Percentiles rank a stretch among this genome's conserved stretches.
These are phyloP conservation scores for Volvox reticuliferus DNA, from an alignment of 139 green algal genomes.

Conservation along the genomic window DNA sequence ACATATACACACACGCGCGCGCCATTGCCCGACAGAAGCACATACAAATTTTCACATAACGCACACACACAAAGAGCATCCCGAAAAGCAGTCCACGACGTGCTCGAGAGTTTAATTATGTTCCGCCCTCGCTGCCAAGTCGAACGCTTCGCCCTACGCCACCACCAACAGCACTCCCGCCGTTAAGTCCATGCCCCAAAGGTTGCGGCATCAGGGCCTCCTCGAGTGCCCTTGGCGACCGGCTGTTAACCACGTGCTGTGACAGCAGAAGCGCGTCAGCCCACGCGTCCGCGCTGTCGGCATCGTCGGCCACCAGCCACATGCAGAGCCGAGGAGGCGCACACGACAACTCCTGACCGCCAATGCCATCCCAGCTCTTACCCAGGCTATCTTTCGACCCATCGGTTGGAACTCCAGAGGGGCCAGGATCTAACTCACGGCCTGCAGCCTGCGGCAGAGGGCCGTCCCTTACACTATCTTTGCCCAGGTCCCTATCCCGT, in stretches of 20 bases:
- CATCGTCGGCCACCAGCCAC: constrained; percentile 76
- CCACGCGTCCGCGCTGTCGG: constrained; percentile 80
- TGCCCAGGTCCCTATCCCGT: neutral
- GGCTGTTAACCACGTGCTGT: constrained; percentile 52
- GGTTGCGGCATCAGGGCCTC: constrained; percentile 52
- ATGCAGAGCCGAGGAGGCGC: constrained; percentile 54
- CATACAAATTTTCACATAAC: no score
- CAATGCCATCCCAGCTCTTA: no score
- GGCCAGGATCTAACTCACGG: no score
- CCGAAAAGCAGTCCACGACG: no score
- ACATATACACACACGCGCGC: no score
- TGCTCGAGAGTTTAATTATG: neutral
- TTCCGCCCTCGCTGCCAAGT: neutral
- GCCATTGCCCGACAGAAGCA: no score
- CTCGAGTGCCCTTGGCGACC: constrained; percentile 49
- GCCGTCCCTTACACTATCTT: neutral
- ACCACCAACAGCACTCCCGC: neutral
- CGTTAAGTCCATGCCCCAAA: neutral
- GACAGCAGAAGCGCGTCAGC: constrained; percentile 69
- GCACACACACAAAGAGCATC: no score
- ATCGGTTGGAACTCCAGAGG: no score
- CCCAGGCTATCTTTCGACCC: no score
- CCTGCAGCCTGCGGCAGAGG: neutral
- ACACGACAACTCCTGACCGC: neutral
- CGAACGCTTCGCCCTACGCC: no score